Conservation (phyloP, 2,329 filamentous ascomycete species). For the Berkeleyomyces rouxiae region DNA sequence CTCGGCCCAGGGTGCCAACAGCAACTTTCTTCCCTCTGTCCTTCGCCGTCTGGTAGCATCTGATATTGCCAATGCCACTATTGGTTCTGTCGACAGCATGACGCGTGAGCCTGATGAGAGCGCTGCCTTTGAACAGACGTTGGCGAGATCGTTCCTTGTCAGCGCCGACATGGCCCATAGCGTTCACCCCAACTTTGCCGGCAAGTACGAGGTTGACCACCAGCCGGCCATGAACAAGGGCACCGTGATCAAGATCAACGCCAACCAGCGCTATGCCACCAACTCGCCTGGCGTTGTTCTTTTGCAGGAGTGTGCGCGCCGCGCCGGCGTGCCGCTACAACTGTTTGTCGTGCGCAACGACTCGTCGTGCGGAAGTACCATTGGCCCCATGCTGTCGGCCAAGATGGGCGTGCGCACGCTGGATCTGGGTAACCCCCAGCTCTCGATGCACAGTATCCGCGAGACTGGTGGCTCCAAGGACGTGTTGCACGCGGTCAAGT, state of each 20-base stretch:
- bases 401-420: slow-evolving; percentile 74
- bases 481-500: slow-evolving; percentile 65
- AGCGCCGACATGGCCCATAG: slow-evolving; percentile 97
- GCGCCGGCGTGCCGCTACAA: slow-evolving; percentile 68
- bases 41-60: slow-evolving; percentile 68
- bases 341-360: slow-evolving; percentile 95
- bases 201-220: slow-evolving; percentile 83
- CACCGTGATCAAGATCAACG: slow-evolving; percentile 94
- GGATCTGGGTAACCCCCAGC: slow-evolving; percentile 83
- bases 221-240: slow-evolving; percentile 92
- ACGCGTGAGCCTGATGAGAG: slow-evolving; percentile 44
- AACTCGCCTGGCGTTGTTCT: slow-evolving; percentile 91
- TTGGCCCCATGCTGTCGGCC: slow-evolving; percentile 89
- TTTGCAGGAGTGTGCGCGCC: slow-evolving; percentile 67
- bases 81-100: slow-evolving; percentile 41
- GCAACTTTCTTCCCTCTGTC: slow-evolving; percentile 75
- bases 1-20: slow-evolving; percentile 85
- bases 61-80: slow-evolving; percentile 35
- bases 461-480: slow-evolving; percentile 83
- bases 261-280: slow-evolving; percentile 91
- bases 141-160: slow-evolving; percentile 80
- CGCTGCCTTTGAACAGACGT: slow-evolving; percentile 85
- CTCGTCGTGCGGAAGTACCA: slow-evolving; percentile 84
- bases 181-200: slow-evolving; percentile 85
- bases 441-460: slow-evolving; percentile 93